Conservation (phyloP, 208 protist species). For the Leishmania turanica region DNA sequence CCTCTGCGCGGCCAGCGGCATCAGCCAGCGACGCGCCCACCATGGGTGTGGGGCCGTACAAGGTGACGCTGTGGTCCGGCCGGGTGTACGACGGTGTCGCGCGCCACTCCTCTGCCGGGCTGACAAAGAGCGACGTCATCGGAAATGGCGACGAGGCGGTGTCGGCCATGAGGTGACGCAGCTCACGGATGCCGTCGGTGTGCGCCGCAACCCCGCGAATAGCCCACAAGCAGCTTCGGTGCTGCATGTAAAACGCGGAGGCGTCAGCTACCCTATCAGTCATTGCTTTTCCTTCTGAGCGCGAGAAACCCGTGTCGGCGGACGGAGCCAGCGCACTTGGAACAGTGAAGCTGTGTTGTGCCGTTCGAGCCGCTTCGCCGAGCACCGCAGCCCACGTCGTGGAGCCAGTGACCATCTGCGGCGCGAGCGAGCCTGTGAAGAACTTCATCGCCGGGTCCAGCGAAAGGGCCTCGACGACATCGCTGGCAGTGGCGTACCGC, state of each 20-base stretch:
- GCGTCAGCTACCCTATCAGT: neutral
- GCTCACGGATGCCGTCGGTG: constrained; percentile 49
- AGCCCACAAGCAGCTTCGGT: constrained; percentile 56
- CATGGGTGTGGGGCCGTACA: constrained; percentile 55
- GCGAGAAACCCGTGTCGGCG: neutral
- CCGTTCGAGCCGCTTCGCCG: constrained; percentile 37
- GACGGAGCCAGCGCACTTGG: constrained; percentile 10
- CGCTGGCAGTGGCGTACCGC: constrained; percentile 29
- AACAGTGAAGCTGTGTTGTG: constrained; percentile 26
- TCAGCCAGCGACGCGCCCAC: constrained; percentile 41
- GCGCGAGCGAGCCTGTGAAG: constrained; percentile 50
- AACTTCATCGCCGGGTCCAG: constrained; percentile 77
- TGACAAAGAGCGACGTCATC: constrained; percentile 45
- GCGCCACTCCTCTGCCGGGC: constrained; percentile 27
- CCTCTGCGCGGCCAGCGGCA: constrained; percentile 45
- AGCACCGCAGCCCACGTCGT: constrained; percentile 41
- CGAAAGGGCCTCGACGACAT: constrained; percentile 60
- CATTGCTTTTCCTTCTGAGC: neutral
- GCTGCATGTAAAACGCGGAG: constrained; percentile 27
- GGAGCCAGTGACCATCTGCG: constrained; percentile 14
- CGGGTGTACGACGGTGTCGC: constrained; percentile 13
- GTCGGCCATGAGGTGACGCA: constrained; percentile 45
- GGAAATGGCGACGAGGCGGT: constrained; percentile 27
- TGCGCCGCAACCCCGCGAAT: constrained; percentile 44
- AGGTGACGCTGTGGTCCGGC: constrained; percentile 34